These are phyloP conservation scores for Leucoagaricus sp. DNA, from an alignment of 1,284 basidiomycete species.

Conservation along the genomic window DNA sequence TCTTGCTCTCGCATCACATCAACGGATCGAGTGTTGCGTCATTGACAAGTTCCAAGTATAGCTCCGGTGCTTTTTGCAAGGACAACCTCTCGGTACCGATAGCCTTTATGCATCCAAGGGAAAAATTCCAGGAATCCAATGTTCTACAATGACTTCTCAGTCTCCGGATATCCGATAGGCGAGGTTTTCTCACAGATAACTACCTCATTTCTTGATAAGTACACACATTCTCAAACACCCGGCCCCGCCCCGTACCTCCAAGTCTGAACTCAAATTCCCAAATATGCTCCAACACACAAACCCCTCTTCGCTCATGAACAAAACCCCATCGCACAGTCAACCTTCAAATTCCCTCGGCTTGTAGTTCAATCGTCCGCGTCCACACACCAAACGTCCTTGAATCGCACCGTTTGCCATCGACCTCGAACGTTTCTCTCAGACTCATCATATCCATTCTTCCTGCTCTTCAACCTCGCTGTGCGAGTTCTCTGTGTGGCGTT, in stretches of 20 bases:
- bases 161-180: no score
- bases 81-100: neutral
- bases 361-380: neutral
- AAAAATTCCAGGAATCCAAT: neutral
- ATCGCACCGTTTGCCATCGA: no score
- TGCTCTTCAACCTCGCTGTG: neutral
- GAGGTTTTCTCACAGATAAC: no score
- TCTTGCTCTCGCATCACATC: neutral
- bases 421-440: no score
- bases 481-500: neutral
- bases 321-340: neutral
- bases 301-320: neutral
- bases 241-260: no score
- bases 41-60: neutral
- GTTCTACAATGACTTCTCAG: no score
- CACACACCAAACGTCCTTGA: no score
- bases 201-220: no score
- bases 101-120: neutral
- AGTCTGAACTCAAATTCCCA: neutral
- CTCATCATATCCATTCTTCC: neutral
- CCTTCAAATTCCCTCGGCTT: neutral
- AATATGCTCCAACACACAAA: no score
- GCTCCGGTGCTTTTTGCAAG: neutral
- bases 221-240: no score
- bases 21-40: conserved; percentile 3